A percentile compares a stretch with the other conserved stretches of the same genome.
phyloP scores from a whole-genome alignment of 1,284 basidiomycete genomes.

The Apiotrichum siamense region DNA sequence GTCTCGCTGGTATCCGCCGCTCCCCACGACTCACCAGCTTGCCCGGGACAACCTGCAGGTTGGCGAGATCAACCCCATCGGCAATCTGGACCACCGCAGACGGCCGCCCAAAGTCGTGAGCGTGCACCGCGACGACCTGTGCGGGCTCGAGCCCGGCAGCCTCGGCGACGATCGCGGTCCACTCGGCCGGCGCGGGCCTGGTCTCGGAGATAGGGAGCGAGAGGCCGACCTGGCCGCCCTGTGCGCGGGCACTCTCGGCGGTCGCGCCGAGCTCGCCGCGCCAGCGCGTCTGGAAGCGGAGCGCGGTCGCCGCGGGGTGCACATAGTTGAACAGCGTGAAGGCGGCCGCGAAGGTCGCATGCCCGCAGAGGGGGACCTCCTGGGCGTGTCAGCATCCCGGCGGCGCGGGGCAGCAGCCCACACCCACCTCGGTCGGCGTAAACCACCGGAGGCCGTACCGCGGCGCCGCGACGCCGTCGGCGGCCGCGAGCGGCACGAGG shows the following conservation, averaged over 20 bases:
- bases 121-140: slow-evolving; percentile 12
- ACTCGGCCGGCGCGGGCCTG: neutral
- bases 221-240: slow-evolving; percentile 54
- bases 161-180: neutral
- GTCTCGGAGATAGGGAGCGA: slow-evolving; percentile 57
- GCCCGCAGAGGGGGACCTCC: slow-evolving; percentile 39
- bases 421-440: slow-evolving; percentile 30
- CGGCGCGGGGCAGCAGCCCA: neutral
- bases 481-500: slow-evolving; percentile 16
- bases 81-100: slow-evolving; percentile 19
- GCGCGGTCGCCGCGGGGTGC: slow-evolving; percentile 11
- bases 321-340: slow-evolving; percentile 25
- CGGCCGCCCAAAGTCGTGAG: slow-evolving; percentile 13
- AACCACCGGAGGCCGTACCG: slow-evolving; percentile 36
- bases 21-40: slow-evolving; percentile 15
- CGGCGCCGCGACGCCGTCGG: slow-evolving; percentile 13
- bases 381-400: neutral
- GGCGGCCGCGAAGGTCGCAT: slow-evolving; percentile 37
- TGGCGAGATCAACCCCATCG: slow-evolving; percentile 16
- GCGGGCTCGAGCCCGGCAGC: slow-evolving; percentile 7
- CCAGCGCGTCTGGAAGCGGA: slow-evolving; percentile 30
- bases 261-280: slow-evolving; percentile 27
- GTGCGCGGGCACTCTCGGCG: slow-evolving; percentile 9
- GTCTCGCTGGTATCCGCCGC: neutral
- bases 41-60: slow-evolving; percentile 7